Conservation (phyloP, 345 rosid genomes). For the Acer negundo region DNA sequence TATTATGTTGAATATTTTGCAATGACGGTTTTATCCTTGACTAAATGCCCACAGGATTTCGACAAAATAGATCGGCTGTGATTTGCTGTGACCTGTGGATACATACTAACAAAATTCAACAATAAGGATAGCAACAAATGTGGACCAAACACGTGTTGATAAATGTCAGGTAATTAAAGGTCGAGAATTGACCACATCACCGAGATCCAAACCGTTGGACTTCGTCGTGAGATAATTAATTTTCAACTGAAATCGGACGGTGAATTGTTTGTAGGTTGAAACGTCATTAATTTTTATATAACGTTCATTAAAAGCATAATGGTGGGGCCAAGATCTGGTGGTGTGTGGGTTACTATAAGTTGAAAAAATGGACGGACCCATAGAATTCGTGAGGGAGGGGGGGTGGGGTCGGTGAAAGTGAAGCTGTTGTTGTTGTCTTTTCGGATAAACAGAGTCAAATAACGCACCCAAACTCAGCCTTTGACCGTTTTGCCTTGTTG, state of each 20-base stretch:
- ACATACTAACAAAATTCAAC: constrained; percentile 1
- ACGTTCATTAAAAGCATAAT: not conserved
- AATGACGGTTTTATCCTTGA: constrained; percentile 23
- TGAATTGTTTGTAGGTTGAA: not conserved
- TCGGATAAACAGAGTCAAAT: not conserved
- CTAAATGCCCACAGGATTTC: constrained; percentile 3
- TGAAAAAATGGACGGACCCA: not conserved
- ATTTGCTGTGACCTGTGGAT: not conserved
- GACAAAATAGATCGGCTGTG: constrained; percentile 10
- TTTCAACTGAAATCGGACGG: not conserved
- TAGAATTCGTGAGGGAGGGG: not conserved
- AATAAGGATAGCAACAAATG: not conserved
- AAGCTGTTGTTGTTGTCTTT: not conserved
- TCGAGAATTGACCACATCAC: constrained; percentile 4
- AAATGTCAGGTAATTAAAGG: not conserved
- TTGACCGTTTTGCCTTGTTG: not conserved
- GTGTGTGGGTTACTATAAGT: not conserved
- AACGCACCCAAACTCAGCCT: not conserved
- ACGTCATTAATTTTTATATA: constrained; percentile 7
- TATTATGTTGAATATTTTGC: not conserved
- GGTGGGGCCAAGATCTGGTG: not conserved
- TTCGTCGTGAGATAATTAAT: too few species aligned
- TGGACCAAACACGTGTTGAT: constrained; percentile 1
- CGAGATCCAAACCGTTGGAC: constrained; percentile 7
- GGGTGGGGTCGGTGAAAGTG: not conserved